Evolutionary conservation across 106 monocot genomes (phyloP).

Genomic region (Dendrobium catenatum): DNA sequence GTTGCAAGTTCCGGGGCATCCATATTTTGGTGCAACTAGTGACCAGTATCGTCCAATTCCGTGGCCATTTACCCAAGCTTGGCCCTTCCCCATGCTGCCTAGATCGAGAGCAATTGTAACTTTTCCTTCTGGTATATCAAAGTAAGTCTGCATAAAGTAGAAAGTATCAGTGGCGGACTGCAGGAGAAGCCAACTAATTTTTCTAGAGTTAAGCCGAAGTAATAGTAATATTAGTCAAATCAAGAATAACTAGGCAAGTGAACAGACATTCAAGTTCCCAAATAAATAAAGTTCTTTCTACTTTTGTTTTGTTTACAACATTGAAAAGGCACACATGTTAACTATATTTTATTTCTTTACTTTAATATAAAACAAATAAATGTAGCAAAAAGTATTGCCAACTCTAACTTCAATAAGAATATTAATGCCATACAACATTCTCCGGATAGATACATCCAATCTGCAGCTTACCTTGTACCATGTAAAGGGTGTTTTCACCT

Average conservation of each 20-base stretch:
- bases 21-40: slow-evolving; percentile 57
- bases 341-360: not conserved
- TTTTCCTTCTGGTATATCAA: slow-evolving; percentile 76
- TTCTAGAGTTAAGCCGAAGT: not conserved
- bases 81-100: slow-evolving; percentile 90
- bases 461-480: slow-evolving; percentile 74
- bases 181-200: not conserved
- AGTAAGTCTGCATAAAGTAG: slow-evolving; percentile 50
- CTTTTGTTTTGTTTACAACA: not conserved
- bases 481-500: slow-evolving; percentile 39
- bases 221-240: not conserved
- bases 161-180: not conserved
- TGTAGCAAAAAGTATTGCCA: not conserved
- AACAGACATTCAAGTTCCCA: not conserved
- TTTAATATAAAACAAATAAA: not conserved
- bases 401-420: not conserved
- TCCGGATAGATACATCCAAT: not conserved
- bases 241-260: not conserved
- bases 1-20: slow-evolving; percentile 60
- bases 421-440: not conserved
- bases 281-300: not conserved
- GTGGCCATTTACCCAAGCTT: slow-evolving; percentile 93
- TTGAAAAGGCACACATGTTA: too few relatives aligned
- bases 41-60: slow-evolving; percentile 93
- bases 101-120: slow-evolving; percentile 68